These are phyloP conservation scores for Sarocladium kiliense DNA, from an alignment of 2,329 filamentous ascomycete species.

Conservation along the genomic window DNA sequence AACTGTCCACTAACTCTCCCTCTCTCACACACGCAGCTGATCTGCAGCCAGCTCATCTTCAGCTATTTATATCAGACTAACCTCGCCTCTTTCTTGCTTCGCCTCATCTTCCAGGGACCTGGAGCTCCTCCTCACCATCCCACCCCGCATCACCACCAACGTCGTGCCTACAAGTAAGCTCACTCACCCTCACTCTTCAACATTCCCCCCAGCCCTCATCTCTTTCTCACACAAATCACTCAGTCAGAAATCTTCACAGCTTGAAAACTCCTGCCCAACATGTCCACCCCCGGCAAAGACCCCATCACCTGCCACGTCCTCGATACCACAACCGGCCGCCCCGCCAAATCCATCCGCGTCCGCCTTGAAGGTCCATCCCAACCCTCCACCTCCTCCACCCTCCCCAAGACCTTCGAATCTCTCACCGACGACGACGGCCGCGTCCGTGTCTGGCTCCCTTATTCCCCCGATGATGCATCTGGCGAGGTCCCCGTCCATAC, in stretches of 20 bases:
- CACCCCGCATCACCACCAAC: background rate
- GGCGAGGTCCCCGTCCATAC: constrained; percentile 55
- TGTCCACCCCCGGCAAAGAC: constrained; percentile 37
- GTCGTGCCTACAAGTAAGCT: background rate
- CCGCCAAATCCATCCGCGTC: constrained; percentile 62
- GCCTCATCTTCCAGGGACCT: background rate
- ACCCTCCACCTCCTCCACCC: constrained; percentile 17
- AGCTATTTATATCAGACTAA: background rate
- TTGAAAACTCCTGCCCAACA: background rate
- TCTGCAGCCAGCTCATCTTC: too few species aligned
- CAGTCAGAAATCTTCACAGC: background rate
- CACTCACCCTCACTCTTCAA: background rate
- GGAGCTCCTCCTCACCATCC: background rate
- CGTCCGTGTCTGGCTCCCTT: constrained; percentile 63
- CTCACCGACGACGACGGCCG: constrained; percentile 73
- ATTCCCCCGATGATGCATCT: constrained; percentile 42
- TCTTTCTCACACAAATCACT: background rate
- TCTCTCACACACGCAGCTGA: too few species aligned
- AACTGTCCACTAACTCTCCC: background rate
- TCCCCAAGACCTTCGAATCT: constrained; percentile 51
- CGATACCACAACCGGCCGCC: constrained; percentile 70
- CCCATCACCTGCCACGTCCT: constrained; percentile 85
- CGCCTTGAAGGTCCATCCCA: constrained; percentile 48
- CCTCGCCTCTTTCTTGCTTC: background rate
- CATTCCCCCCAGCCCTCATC: background rate